These are phyloP conservation scores for Carex kokanica DNA, from an alignment of 176 grass and related monocot genomes.

Conservation along the genomic window DNA sequence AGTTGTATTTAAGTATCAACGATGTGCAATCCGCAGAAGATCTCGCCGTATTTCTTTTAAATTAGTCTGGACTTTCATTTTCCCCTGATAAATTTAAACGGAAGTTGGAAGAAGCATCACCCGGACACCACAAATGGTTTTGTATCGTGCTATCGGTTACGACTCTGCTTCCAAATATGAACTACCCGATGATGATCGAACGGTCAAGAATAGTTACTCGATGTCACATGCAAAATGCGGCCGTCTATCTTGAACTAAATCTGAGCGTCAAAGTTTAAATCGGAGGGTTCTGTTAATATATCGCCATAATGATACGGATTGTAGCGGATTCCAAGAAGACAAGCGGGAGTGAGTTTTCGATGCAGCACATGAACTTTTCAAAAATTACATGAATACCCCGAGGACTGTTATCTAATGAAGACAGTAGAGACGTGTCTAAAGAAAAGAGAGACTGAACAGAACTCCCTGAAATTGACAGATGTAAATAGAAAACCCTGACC, in stretches of 20 bases:
- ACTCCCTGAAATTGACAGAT: neutral
- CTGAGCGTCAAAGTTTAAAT: neutral
- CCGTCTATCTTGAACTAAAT: neutral
- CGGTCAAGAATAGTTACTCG: neutral
- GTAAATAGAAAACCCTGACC: neutral
- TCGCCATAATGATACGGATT: neutral
- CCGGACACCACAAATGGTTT: neutral
- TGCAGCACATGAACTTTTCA: neutral
- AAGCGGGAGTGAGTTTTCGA: neutral
- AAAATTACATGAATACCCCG: neutral
- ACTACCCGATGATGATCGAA: neutral
- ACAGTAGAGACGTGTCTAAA: neutral
- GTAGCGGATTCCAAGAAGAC: neutral
- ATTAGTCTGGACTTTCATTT: neutral
- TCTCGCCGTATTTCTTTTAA: neutral
- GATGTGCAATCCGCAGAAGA: neutral
- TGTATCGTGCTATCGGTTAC: neutral
- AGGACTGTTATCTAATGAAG: neutral
- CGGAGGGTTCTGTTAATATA: neutral
- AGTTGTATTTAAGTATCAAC: neutral
- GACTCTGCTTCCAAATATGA: neutral
- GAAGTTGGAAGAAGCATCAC: slow-evolving; percentile 17
- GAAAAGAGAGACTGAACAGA: neutral
- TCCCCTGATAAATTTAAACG: neutral
- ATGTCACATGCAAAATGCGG: neutral